Conservation (phyloP, 2,329 filamentous ascomycete genomes). For the Fusarium sp. region DNA sequence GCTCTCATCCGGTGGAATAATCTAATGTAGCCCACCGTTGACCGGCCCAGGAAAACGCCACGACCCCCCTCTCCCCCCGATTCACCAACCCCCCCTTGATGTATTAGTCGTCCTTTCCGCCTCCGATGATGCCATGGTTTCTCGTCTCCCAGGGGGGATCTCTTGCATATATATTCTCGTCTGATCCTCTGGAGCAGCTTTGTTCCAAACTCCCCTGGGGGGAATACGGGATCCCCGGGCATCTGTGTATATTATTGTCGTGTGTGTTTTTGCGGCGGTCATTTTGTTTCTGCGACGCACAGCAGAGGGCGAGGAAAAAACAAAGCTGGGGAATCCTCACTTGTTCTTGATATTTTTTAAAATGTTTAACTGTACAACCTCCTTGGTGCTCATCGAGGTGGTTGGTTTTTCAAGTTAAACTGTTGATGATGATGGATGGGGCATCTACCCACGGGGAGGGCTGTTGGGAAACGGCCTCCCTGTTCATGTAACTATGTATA, state of each 20-base stretch:
- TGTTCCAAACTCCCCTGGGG: conserved; percentile 5
- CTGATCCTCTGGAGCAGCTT: conserved; percentile 8
- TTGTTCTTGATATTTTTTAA: conserved; percentile 24
- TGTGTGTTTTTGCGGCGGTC: conserved; percentile 30
- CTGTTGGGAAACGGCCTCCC: conserved; percentile 36
- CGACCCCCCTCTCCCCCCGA: conserved; percentile 28
- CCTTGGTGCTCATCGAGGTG: conserved; percentile 24
- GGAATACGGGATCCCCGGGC: conserved; percentile 9
- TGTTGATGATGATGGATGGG: conserved; percentile 40
- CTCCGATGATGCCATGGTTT: conserved; percentile 38
- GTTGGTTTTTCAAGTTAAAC: conserved; percentile 23
- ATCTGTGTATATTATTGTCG: conserved; percentile 47
- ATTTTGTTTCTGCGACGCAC: conserved; percentile 31
- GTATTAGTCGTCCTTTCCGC: conserved; percentile 46
- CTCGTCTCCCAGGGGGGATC: conserved; percentile 5
- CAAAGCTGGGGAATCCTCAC: conserved; percentile 18
- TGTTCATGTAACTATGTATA: conserved; percentile 48
- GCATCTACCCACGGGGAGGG: conserved; percentile 29
- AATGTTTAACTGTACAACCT: conserved; percentile 21
- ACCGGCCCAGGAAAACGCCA: conserved; percentile 37
- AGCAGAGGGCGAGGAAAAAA: conserved; percentile 14
- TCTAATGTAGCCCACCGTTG: conserved; percentile 45
- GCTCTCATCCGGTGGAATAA: conserved; percentile 40
- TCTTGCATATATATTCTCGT: conserved; percentile 22
- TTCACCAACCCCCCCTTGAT: conserved; percentile 32